Evolutionary conservation across 768 basidiomycete genomes (phyloP).

Genomic region (Boletellus ananas): DNA sequence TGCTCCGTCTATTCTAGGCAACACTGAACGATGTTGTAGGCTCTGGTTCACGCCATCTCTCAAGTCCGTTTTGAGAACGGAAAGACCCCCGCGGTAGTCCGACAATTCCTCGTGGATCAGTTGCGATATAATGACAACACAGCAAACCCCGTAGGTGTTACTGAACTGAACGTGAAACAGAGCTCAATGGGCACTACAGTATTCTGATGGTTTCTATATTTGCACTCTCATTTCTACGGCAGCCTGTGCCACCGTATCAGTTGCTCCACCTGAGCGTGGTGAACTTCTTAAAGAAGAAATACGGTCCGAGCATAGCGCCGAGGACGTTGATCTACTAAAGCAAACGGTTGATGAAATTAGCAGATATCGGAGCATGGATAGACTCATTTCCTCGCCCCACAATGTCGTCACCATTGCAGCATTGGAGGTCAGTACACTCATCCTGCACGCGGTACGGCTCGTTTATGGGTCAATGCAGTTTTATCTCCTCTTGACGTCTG

Average conservation of each 20-base stretch:
- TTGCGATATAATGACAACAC: constrained; percentile 96
- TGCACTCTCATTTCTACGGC: constrained; percentile 81
- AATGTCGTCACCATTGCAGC: constrained; percentile 91
- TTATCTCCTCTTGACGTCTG: constrained; percentile 70
- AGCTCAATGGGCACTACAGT: constrained; percentile 44
- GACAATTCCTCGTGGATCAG: constrained; percentile 87
- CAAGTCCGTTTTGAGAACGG: constrained; percentile 84
- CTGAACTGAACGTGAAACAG: neutral
- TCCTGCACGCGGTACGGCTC: neutral
- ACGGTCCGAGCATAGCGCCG: constrained; percentile 59
- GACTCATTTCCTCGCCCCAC: constrained; percentile 89
- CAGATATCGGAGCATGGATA: constrained; percentile 91
- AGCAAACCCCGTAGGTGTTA: constrained; percentile 66
- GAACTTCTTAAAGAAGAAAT: constrained; percentile 70
- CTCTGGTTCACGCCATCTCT: constrained; percentile 77
- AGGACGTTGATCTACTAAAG: constrained; percentile 68
- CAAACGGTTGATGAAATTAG: constrained; percentile 80
- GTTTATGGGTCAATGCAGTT: constrained; percentile 47
- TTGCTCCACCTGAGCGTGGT: constrained; percentile 73
- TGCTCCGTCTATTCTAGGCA: neutral
- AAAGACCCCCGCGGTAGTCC: constrained; percentile 80
- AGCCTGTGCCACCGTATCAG: constrained; percentile 74
- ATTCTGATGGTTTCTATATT: constrained; percentile 88
- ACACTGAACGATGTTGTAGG: constrained; percentile 39
- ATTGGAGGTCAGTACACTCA: constrained; percentile 64